Evolutionary conservation across 2,329 filamentous ascomycete genomes (phyloP).

Genomic region (Hirsutella minnesotensis): DNA sequence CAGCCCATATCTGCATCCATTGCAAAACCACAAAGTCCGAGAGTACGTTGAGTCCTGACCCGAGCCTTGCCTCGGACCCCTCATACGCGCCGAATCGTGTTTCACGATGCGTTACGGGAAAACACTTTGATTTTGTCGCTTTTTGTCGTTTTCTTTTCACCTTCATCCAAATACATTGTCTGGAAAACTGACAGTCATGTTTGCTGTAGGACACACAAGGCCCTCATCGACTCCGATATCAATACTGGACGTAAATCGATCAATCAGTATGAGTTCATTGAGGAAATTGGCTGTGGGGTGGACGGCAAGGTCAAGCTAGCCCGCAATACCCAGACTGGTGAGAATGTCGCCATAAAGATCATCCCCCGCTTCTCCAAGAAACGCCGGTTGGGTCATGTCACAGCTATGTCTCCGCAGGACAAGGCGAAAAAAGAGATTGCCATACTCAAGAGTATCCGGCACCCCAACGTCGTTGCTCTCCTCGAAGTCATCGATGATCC

Average conservation of each 20-base stretch:
- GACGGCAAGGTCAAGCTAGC: conserved; percentile 97
- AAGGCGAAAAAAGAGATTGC: conserved; percentile 94
- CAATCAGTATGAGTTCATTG: conserved; percentile 88
- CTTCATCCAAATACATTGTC: not conserved
- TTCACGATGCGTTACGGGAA: too few relatives aligned
- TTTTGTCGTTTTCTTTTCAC: not conserved
- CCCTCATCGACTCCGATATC: conserved; percentile 78
- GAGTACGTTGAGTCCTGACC: conserved; percentile 44
- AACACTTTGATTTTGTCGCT: too few relatives aligned
- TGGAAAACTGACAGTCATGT: not conserved
- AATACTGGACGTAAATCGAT: too few relatives aligned
- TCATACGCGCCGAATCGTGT: not conserved
- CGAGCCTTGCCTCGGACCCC: conserved; percentile 4
- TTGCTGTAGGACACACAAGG: conserved; percentile 63
- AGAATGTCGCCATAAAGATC: conserved; percentile 92
- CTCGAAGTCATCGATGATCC: conserved; percentile 97
- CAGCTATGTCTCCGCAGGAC: conserved; percentile 51
- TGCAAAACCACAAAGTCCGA: conserved; percentile 62
- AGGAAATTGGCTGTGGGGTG: conserved; percentile 89
- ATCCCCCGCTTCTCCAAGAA: conserved; percentile 93
- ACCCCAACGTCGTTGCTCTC: conserved; percentile 91
- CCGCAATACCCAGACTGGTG: too few relatives aligned
- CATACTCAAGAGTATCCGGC: conserved; percentile 94
- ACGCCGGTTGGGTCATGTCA: conserved; percentile 76
- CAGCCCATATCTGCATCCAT: conserved; percentile 56